phyloP scores from a whole-genome alignment of 2,329 filamentous ascomycete genomes.

The Leptographium lundbergii region DNA sequence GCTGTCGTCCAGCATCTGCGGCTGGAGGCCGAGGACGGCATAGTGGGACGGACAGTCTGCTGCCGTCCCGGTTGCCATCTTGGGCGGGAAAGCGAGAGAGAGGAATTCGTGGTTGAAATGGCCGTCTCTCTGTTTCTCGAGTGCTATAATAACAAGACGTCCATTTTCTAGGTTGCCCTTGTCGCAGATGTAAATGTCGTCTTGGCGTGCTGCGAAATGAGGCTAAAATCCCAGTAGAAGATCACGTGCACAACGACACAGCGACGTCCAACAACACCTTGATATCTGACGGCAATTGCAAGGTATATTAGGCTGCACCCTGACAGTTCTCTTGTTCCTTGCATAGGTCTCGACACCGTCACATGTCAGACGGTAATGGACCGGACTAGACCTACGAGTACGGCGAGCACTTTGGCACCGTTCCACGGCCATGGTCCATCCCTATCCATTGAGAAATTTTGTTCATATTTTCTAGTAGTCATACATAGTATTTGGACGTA shows the following conservation, averaged over 20 bases:
- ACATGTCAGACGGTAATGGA: too few species aligned
- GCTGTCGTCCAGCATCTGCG: neutral
- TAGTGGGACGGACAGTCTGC: neutral
- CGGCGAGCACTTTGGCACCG: neutral
- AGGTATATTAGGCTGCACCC: neutral
- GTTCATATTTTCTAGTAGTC: neutral
- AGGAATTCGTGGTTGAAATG: neutral
- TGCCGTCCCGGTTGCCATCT: neutral
- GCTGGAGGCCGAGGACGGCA: slow-evolving; percentile 5
- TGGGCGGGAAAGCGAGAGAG: neutral
- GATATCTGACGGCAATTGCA: neutral
- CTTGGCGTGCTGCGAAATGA: neutral
- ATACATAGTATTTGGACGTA: neutral
- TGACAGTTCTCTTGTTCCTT: too few species aligned
- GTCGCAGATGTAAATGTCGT: neutral
- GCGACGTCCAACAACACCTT: neutral
- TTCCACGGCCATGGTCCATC: neutral
- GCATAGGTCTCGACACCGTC: too few species aligned
- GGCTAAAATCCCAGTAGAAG: neutral
- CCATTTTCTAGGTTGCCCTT: neutral
- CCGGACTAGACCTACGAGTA: neutral
- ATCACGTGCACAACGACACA: neutral
- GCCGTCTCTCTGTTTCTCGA: neutral
- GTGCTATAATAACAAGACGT: neutral
- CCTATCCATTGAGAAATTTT: neutral